Base-by-base conservation (phyloP, 805 yeast species). In the Schwanniomyces vanrijiae region DNA sequence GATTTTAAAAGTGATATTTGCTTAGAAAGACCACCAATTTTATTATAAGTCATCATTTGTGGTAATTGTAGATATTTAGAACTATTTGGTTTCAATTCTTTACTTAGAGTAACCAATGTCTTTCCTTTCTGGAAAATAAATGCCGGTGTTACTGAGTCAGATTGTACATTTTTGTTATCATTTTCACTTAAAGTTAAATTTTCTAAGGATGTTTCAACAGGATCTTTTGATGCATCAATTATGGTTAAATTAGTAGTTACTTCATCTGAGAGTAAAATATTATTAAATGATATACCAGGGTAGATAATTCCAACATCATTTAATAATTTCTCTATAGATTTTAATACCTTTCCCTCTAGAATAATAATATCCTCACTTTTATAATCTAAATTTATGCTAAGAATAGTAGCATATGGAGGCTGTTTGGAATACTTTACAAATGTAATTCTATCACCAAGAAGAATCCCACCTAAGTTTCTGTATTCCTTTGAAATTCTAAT, bases 1-100 rank as follows among this genome's bases (percentile, higher is more conserved):
- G 86, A 75, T 44, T 82, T 75, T 19, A 94, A 67, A 3, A 76
- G 58, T 4, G 74, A 71, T 16, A 91, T 81, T 54, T 89, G 90
- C 40, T 76, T 73, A 0, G 69, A 54, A 19, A 94, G 73, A 0
- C 98, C 99, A 14, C 98, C 99, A 5, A 94, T 81, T 18, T 75
- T 70, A 3, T 72, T 60, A 50, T 83, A 89, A 26, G 68, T 55
- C 9, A 71, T 49, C 31, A 73, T 58, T 33, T 65, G 71, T 0
- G 82, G 80, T n/a, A 76, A 58, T 14, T 64, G 54, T 37, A 78
- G 79, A 50, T 76, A 77, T 9, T 69, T 54, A 3, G 66, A 57
- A 5, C 64, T 66, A 24, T 59, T 60, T 2, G 46, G 54, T 2
- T 20, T 28, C 9, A 10, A 16, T 37, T 31, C 37, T 50, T 19